Evolutionary conservation across 2,329 filamentous ascomycete species (phyloP).

Genomic region (Aspergillus fructus): DNA sequence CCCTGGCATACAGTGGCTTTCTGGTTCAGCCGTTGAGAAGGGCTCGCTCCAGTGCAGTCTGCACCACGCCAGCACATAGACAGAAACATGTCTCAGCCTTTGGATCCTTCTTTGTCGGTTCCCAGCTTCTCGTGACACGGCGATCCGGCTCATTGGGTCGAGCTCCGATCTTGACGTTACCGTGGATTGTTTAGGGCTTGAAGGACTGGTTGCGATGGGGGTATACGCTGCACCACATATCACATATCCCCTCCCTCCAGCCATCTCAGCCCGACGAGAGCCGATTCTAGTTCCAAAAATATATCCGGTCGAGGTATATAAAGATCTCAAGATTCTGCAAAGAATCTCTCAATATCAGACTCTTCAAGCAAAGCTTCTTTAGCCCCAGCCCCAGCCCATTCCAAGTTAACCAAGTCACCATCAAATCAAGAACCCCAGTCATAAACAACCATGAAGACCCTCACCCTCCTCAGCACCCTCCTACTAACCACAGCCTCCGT

Average conservation of each 20-base stretch:
- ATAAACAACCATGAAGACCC: slow-evolving; percentile 26
- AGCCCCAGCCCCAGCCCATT: not conserved
- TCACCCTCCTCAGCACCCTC: slow-evolving; percentile 25
- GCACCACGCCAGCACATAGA: not conserved
- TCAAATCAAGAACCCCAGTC: slow-evolving; percentile 7
- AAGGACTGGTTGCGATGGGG: not conserved
- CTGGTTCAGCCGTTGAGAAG: not conserved
- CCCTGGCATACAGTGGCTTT: slow-evolving; percentile 1
- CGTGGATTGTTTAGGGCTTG: not conserved
- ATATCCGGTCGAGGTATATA: slow-evolving; percentile 3
- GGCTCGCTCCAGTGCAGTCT: not conserved
- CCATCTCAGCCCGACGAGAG: not conserved
- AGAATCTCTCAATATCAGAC: not conserved
- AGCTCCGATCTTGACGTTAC: not conserved
- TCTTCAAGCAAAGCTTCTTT: not conserved
- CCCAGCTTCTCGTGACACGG: not conserved
- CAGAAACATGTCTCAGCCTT: slow-evolving; percentile 3
- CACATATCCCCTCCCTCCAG: not conserved
- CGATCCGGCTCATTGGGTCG: not conserved
- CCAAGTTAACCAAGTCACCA: not conserved
- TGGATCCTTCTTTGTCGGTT: not conserved
- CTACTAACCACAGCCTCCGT: slow-evolving; percentile 27
- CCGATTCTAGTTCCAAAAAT: not conserved
- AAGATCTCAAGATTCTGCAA: not conserved
- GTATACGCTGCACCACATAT: not conserved